Evolutionary conservation across 2,329 filamentous ascomycete genomes (phyloP).

Genomic region (Helicocarpus griseus): DNA sequence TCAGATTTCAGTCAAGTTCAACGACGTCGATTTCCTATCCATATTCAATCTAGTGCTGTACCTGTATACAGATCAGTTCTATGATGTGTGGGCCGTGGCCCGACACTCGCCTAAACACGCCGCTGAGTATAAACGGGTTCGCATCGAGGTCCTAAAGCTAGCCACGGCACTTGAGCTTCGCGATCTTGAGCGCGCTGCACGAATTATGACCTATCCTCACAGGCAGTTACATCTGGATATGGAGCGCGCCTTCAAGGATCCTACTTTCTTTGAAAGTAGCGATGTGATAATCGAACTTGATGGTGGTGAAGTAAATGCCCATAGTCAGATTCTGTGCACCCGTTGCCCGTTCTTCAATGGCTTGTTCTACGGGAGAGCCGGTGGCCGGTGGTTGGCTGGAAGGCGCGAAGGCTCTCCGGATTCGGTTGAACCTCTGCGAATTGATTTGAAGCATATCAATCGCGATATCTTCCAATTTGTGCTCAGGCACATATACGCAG

Average conservation of each 20-base stretch:
- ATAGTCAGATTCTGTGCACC: slow-evolving; percentile 69
- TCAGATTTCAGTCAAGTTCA: slow-evolving; percentile 53
- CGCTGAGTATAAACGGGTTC: slow-evolving; percentile 66
- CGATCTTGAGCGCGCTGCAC: slow-evolving; percentile 65
- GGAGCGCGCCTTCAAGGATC: slow-evolving; percentile 56
- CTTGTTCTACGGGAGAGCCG: slow-evolving; percentile 78
- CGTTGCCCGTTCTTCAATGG: slow-evolving; percentile 88
- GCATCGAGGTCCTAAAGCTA: slow-evolving; percentile 80
- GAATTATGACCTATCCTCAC: slow-evolving; percentile 59
- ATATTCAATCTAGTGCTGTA: slow-evolving; percentile 72
- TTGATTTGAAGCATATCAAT: slow-evolving; percentile 76
- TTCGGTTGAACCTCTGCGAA: slow-evolving; percentile 44
- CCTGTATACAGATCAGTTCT: slow-evolving; percentile 65
- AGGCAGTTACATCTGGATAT: slow-evolving; percentile 61
- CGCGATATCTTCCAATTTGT: slow-evolving; percentile 67
- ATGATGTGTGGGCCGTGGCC: slow-evolving; percentile 81
- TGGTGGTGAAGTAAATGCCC: slow-evolving; percentile 57
- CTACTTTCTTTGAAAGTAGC: slow-evolving; percentile 63
- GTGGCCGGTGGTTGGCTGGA: slow-evolving; percentile 70
- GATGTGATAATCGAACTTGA: slow-evolving; percentile 74
- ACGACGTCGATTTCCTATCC: slow-evolving; percentile 64
- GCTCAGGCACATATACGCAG: slow-evolving; percentile 71
- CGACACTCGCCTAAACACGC: slow-evolving; percentile 56
- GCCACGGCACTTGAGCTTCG: slow-evolving; percentile 60
- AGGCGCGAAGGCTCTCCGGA: slow-evolving; percentile 43